Evolutionary conservation across 805 yeast species (phyloP).

Genomic region (Spathaspora passalidarum): DNA sequence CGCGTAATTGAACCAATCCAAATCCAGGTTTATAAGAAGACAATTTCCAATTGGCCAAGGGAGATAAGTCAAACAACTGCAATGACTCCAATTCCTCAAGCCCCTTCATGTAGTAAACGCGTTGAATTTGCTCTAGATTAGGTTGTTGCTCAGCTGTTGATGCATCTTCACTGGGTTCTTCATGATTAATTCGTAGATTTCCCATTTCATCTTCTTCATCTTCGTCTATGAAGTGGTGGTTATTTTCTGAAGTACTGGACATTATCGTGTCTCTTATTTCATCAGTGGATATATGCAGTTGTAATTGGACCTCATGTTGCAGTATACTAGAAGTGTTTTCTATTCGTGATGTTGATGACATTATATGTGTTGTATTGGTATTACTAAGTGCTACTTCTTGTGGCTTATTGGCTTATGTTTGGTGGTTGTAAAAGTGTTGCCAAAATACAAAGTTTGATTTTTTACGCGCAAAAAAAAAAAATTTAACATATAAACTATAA

Average conservation of each 20-base stretch:
- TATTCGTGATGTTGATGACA: too few species aligned
- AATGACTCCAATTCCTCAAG: slow-evolving; percentile 52
- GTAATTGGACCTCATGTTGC: slow-evolving; percentile 6
- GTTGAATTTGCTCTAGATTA: slow-evolving; percentile 37
- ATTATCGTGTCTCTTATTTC: slow-evolving; percentile 8
- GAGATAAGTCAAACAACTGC: slow-evolving; percentile 73
- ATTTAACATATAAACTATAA: too few species aligned
- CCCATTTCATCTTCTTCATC: not conserved
- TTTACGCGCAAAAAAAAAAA: too few species aligned
- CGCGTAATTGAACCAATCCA: slow-evolving; percentile 69
- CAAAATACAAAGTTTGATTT: too few species aligned
- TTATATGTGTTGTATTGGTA: too few species aligned
- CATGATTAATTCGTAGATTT: slow-evolving; percentile 6
- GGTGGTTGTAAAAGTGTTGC: too few species aligned
- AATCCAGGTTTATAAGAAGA: slow-evolving; percentile 73
- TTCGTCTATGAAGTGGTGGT: slow-evolving; percentile 3
- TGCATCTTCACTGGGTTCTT: slow-evolving; percentile 13
- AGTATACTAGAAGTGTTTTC: not conserved
- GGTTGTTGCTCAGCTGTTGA: slow-evolving; percentile 21
- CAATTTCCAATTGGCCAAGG: slow-evolving; percentile 79
- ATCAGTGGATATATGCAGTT: slow-evolving; percentile 3
- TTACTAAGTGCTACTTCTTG: too few species aligned
- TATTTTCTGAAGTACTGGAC: slow-evolving; percentile 1
- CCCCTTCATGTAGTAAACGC: slow-evolving; percentile 43
- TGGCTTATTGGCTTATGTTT: too few species aligned